A percentile compares a stretch with the other conserved stretches of the same genome.
Evolutionary conservation across 1,284 basidiomycete genomes (phyloP).

Genomic region (Irpex sp.): DNA sequence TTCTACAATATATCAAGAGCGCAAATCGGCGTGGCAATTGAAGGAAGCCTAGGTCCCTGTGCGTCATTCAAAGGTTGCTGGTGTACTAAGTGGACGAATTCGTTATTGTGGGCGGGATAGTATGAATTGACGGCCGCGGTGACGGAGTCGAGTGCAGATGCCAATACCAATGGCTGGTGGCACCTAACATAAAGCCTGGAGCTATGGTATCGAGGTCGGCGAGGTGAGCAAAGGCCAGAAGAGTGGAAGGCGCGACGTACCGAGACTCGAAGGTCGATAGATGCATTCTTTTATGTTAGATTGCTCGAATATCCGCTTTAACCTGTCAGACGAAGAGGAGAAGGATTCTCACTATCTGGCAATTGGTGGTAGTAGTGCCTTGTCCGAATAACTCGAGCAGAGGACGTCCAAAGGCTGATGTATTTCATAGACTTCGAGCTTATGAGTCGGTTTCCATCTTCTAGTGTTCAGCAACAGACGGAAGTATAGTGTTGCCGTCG

Average conservation of each 20-base stretch:
- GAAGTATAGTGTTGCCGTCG: too few species aligned
- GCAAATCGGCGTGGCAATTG: not conserved
- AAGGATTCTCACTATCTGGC: not conserved
- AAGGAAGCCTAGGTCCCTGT: not conserved
- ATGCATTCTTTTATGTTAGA: not conserved
- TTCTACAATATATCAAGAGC: not conserved
- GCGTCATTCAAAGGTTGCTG: not conserved
- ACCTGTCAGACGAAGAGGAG: not conserved
- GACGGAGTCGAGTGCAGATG: too few species aligned
- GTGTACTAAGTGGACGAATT: not conserved
- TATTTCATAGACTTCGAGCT: not conserved
- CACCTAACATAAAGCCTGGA: not conserved
- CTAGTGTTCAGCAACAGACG: not conserved
- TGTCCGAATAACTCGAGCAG: not conserved
- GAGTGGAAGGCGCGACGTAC: not conserved
- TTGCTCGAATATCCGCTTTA: not conserved
- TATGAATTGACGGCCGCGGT: too few species aligned
- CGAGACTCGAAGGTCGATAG: not conserved
- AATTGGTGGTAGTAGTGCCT: not conserved
- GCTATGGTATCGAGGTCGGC: not conserved
- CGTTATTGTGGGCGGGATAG: too few species aligned
- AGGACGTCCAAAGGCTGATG: not conserved
- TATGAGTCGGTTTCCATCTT: not conserved
- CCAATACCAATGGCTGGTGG: not conserved
- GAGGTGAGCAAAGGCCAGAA: not conserved